Evolutionary conservation across 2,329 filamentous ascomycete genomes (phyloP), one percentile per base, ranked within the genome.

Genomic region (Aspergillus latus): DNA sequence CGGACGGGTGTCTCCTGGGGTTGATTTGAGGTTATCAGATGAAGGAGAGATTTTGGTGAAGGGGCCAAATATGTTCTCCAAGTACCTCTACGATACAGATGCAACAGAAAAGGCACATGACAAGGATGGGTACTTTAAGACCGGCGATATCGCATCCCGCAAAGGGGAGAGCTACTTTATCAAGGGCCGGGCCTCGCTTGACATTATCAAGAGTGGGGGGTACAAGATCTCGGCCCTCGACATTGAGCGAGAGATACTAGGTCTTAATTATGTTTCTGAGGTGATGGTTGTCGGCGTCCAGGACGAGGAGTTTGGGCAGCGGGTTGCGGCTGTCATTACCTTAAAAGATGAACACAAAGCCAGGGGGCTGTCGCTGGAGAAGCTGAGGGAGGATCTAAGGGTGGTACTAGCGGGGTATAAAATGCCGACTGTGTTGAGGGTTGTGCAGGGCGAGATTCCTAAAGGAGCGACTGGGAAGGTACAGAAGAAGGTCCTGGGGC

Each of bases 341-440:
- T 62, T 71, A 28, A 67, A 68, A 55, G 61, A 62, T 26, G 66
- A 62, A 40, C 10, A 13, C 10, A 10, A 34, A 7, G 21, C n/a
- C 62, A 55, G 32, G 45, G 36, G 36, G 1, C 62, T 74, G 66
- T 28, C 78, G 8, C 60, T 71, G 4, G 53, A 61, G 2, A 47
- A 66, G 13, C 76, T 67, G 7, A 55, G 65, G 29, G 30, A 54
- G 2, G 64, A 83, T 59, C 67, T 82, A 5, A 70, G 76, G 7
- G 62, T 59, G n/a, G 71, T 52, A 11, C 32, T 97, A 55, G 91
- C 87, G 7, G 85, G 82, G 59, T 97, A 97, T 75, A 97, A 97
- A 80, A 92, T 97, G 58, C 93, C 93, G 0, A 91, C 93, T 73
- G 85, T 96, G 59, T 78, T 97, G 74, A 86, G 85, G 69, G 77